phyloP scores from a whole-genome alignment of 306 rosid species.

The Ceratonia siliqua region DNA sequence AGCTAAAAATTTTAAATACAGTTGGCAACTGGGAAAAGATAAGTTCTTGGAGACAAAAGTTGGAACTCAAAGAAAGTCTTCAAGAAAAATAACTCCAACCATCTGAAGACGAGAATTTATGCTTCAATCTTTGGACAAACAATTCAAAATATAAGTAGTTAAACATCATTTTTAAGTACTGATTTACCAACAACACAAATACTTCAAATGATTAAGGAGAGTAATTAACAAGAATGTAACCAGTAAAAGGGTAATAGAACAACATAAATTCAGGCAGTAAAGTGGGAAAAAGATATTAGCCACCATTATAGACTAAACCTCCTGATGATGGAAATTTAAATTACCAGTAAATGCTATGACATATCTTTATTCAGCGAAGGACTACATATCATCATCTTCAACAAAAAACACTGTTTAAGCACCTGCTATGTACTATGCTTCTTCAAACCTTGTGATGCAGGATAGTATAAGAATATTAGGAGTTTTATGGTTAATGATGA shows the following conservation, averaged over 20 bases:
- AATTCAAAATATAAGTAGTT: neutral
- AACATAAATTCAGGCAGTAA: neutral
- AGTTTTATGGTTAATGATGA: too few relatives aligned
- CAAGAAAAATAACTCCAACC: neutral
- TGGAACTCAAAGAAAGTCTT: neutral
- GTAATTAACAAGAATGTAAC: neutral
- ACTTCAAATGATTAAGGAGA: neutral
- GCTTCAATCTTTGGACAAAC: neutral
- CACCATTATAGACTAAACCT: neutral
- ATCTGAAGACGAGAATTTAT: neutral
- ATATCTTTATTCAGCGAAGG: too few relatives aligned
- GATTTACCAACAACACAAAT: neutral
- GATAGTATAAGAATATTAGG: too few relatives aligned
- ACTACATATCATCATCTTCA: neutral
- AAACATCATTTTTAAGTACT: neutral
- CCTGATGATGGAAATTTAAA: neutral
- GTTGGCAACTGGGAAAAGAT: neutral
- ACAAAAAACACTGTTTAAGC: neutral
- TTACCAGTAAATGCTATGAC: neutral
- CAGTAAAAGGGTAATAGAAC: neutral
- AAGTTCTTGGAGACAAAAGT: neutral
- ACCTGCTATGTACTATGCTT: neutral
- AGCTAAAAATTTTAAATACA: neutral
- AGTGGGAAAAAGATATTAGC: neutral
- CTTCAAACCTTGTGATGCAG: neutral